Base-by-base conservation (phyloP, 345 rosid species). In the Murraya koenigii region DNA sequence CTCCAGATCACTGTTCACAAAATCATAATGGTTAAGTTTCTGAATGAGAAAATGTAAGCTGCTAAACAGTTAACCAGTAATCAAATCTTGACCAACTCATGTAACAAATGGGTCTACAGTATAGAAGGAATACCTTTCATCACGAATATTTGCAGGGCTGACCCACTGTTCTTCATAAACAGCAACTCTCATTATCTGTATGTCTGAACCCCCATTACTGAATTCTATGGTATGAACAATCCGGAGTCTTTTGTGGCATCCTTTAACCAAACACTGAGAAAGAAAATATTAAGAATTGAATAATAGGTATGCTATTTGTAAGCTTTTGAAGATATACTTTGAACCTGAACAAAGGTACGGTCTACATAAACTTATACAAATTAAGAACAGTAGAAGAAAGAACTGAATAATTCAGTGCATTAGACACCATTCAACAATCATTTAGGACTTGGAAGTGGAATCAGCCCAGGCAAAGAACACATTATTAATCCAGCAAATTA, bases 231-330 rank as follows among this genome's bases (percentile, higher is more conserved):
- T 92, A 72, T 95, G 99, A 72, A 93, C 90, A 77, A 92, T 87
- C 10, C 99, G 90, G 33, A 95, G 91, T 85, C 98, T 90, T 85
- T 90, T 95, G 87, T 93, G 98, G 83, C 98, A 95, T 75, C 99
- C 97, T 87, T 93, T 95, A 68, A 95, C 99, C 90, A 95, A 78
- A 82, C 98, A 93, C 98, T 95, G 49, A 69, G 73, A 47, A 69
- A 56, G 60, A 25, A 54, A 75, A 71, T 2, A 66, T 39, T 39
- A 55, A 60, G 44, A 74, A 68, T 49, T 38, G 20, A 68, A 64
- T 68, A 77, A 30, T 32, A 4, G 32, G 11, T 35, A 60, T 7
- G 25, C 22, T 66, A 30, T 38, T 5, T 2, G 9, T 25, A 72
- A 59, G 35, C 6, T 10, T 55, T 11, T 36, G 49, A 54, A 15